A percentile compares a stretch with the other conserved stretches of the same genome.
Conservation (phyloP, 352 stramenopile species). For the Phytophthora litchii region DNA sequence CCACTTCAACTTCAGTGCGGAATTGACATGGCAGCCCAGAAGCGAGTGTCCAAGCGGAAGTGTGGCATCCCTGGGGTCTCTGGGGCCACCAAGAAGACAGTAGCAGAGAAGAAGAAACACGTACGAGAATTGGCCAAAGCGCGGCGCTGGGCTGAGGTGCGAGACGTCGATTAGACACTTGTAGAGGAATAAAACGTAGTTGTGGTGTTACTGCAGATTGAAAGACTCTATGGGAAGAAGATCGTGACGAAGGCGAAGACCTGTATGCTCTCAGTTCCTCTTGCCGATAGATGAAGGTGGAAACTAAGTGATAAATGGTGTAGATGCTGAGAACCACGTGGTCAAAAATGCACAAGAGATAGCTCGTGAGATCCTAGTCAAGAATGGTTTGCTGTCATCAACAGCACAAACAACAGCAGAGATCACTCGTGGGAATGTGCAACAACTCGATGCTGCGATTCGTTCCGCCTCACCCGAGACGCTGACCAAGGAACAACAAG, state of each 20-base stretch:
- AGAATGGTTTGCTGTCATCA: slow-evolving; percentile 57
- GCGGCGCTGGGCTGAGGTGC: slow-evolving; percentile 58
- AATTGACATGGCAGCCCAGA: slow-evolving; percentile 26
- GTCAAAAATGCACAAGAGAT: slow-evolving; percentile 68
- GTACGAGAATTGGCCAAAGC: slow-evolving; percentile 69
- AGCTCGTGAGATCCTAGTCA: slow-evolving; percentile 62
- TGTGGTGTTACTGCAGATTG: slow-evolving; percentile 49
- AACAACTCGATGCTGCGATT: not conserved
- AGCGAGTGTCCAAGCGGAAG: slow-evolving; percentile 20
- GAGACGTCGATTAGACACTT: not conserved
- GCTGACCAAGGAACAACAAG: slow-evolving; percentile 60
- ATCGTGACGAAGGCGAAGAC: slow-evolving; percentile 69
- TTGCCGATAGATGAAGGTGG: not conserved
- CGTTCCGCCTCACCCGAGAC: slow-evolving; percentile 34
- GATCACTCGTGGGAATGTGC: not conserved
- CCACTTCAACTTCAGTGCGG: slow-evolving; percentile 30
- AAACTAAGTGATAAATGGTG: not conserved
- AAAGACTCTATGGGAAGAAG: slow-evolving; percentile 66
- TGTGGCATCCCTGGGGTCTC: slow-evolving; percentile 4
- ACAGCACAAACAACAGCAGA: slow-evolving; percentile 2
- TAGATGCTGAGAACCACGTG: slow-evolving; percentile 56
- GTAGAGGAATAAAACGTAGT: not conserved
- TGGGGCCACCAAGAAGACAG: slow-evolving; percentile 24
- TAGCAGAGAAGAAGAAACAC: slow-evolving; percentile 76
- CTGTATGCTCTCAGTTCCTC: slow-evolving; percentile 40